Conservation (phyloP, 139 green algal species). For the Eudorina sp. region DNA sequence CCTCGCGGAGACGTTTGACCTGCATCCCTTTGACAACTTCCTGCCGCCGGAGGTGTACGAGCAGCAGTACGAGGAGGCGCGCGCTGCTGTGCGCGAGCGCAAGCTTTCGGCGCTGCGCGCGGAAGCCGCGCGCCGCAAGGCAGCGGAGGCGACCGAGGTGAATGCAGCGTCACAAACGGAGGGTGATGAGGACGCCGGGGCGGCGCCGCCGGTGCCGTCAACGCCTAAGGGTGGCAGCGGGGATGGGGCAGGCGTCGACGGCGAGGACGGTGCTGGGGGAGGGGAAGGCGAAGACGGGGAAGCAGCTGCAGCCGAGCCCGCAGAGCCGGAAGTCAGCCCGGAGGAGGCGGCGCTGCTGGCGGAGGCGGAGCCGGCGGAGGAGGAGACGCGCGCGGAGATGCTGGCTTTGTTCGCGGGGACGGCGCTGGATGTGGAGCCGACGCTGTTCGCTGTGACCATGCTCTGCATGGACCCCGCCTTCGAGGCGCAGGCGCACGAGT, state of each 20-base stretch:
- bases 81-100: slow-evolving; percentile 16
- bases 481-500: slow-evolving; percentile 58
- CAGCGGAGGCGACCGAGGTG: background rate
- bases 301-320: background rate
- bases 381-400: slow-evolving; percentile 64
- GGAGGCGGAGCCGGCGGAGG: slow-evolving; percentile 38
- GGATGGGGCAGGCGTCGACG: background rate
- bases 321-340: background rate
- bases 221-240: background rate
- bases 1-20: slow-evolving; percentile 72
- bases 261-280: background rate
- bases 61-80: slow-evolving; percentile 37
- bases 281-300: background rate
- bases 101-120: slow-evolving; percentile 16
- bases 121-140: slow-evolving; percentile 4
- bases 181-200: background rate
- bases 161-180: background rate
- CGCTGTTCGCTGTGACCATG: slow-evolving; percentile 76
- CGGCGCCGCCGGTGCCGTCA: background rate
- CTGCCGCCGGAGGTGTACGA: slow-evolving; percentile 69
- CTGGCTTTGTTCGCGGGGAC: slow-evolving; percentile 37
- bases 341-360: slow-evolving; percentile 1
- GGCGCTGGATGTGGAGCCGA: slow-evolving; percentile 9
- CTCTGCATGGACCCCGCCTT: slow-evolving; percentile 70
- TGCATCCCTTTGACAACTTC: slow-evolving; percentile 77